Base-by-base conservation (phyloP, 371 early-diverging fungal genomes). In the Umbelopsis sp. region DNA sequence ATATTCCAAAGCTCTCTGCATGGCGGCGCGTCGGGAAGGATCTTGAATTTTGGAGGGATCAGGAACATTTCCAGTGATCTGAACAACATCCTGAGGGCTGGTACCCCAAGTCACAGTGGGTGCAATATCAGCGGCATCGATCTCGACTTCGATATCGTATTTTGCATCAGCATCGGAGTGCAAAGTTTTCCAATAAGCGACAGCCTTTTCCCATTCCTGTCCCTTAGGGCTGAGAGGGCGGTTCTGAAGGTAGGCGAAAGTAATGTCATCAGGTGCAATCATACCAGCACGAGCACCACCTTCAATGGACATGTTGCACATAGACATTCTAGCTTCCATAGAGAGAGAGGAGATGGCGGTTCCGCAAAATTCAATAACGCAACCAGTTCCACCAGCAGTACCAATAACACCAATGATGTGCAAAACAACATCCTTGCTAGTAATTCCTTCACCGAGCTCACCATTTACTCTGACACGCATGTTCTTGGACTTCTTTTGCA, bases 271-370 rank as follows among this genome's bases (percentile, higher is more conserved):
- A 29, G 91, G 89, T 9, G 89, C 89, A 69, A 91, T 84, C 89
- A 91, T 87, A 68, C 91, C 91, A 37, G 91, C 88, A 66, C 91
- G 84, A 44, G 91, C 91, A 68, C 91, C 91, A 20, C 84, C 91
- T 70, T 91, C 91, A 70, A 91, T 91, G 18, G 89, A 80, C 91
- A 91, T 91, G 79, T 91, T 91, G 77, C 86, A 87, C 48, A 91
- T 86, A 14, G 91, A 88, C 91, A 91, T 91, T 67, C 91, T 75
- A 9, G 87, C 83, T 67, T 91, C 89, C 84, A 91, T 87, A 11
- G 87, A 86, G 48, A 85, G 72, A 4, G 70, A 64, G 7, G 67
- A 68, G 50, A 82, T 78, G 20, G 83, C 79, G 44, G 79, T 78
- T 63, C 86, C 86, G 68, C 81, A 80, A 69, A 88, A 89, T 65